Evolutionary conservation across 192 early-diverging fungal genomes (phyloP).

Genomic region (Backusella circina): DNA sequence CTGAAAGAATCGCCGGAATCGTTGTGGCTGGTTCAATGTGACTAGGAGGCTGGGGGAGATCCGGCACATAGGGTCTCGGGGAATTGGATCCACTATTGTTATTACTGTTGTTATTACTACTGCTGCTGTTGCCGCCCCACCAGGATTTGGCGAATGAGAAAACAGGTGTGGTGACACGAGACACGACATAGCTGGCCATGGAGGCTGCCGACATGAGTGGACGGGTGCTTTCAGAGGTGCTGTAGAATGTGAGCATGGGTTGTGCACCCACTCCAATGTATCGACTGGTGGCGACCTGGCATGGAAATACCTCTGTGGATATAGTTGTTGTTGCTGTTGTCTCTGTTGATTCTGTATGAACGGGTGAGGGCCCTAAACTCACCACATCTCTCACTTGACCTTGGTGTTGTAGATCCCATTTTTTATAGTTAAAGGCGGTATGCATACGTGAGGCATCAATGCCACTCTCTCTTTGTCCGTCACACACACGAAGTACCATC

Average conservation of each 20-base stretch:
- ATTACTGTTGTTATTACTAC: background rate
- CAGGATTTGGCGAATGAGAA: slow-evolving; percentile 69
- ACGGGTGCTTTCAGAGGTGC: slow-evolving; percentile 42
- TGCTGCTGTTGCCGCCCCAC: slow-evolving; percentile 41
- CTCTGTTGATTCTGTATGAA: background rate
- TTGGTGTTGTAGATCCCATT: slow-evolving; percentile 48
- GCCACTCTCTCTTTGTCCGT: slow-evolving; percentile 30
- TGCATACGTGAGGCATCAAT: slow-evolving; percentile 21
- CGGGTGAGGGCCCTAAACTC: slow-evolving; percentile 35
- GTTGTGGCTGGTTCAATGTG: slow-evolving; percentile 52
- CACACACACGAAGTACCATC: slow-evolving; percentile 49
- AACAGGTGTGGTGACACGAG: slow-evolving; percentile 51
- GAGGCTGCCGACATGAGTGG: slow-evolving; percentile 49
- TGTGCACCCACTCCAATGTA: slow-evolving; percentile 54
- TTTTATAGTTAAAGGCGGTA: slow-evolving; percentile 49
- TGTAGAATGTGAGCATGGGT: slow-evolving; percentile 56
- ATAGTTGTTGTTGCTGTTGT: background rate
- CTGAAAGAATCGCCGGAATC: slow-evolving; percentile 46
- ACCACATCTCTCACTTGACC: slow-evolving; percentile 41
- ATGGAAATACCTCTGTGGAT: background rate
- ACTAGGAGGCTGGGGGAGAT: slow-evolving; percentile 32
- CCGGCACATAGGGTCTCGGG: slow-evolving; percentile 31
- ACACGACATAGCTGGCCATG: slow-evolving; percentile 47
- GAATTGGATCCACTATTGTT: background rate
- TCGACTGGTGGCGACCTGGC: slow-evolving; percentile 32